A percentile compares a stretch with the other conserved stretches of the same genome.
These are phyloP conservation scores for Priceomyces carsonii DNA, from an alignment of 805 yeast species.

Conservation along the genomic window DNA sequence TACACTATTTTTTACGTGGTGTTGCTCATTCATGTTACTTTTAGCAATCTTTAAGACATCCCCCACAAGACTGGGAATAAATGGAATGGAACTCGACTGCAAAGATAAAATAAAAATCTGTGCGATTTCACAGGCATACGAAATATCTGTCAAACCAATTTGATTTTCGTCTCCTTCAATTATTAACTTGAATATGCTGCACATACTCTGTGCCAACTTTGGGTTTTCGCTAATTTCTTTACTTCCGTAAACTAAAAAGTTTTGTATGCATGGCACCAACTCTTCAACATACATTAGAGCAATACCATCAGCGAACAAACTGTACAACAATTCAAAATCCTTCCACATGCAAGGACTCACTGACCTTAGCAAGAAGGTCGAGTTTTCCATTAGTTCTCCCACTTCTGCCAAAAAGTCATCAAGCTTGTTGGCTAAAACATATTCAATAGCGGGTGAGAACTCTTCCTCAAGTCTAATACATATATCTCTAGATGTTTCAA, in stretches of 20 bases:
- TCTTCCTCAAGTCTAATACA: slow-evolving; percentile 65
- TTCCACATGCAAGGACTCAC: slow-evolving; percentile 75
- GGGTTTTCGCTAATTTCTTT: slow-evolving; percentile 37
- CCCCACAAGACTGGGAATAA: slow-evolving; percentile 47
- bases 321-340: slow-evolving; percentile 51
- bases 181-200: slow-evolving; percentile 49
- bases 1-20: slow-evolving; percentile 29
- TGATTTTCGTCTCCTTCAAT: slow-evolving; percentile 45
- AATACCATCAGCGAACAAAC: slow-evolving; percentile 31
- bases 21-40: slow-evolving; percentile 26
- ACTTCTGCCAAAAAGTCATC: slow-evolving; percentile 76
- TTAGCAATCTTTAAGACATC: slow-evolving; percentile 42
- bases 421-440: slow-evolving; percentile 63
- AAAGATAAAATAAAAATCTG: slow-evolving; percentile 64
- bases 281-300: slow-evolving; percentile 76
- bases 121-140: slow-evolving; percentile 60
- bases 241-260: slow-evolving; percentile 59
- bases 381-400: slow-evolving; percentile 64
- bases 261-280: slow-evolving; percentile 68
- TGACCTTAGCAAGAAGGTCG: slow-evolving; percentile 36
- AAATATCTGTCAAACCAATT: slow-evolving; percentile 56
- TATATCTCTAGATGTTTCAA: slow-evolving; percentile 75
- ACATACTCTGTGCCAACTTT: slow-evolving; percentile 48
- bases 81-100: slow-evolving; percentile 46
- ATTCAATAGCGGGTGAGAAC: slow-evolving; percentile 66